Base-by-base conservation (phyloP, 2,329 filamentous ascomycete genomes). In the Botrytis paeoniae region DNA sequence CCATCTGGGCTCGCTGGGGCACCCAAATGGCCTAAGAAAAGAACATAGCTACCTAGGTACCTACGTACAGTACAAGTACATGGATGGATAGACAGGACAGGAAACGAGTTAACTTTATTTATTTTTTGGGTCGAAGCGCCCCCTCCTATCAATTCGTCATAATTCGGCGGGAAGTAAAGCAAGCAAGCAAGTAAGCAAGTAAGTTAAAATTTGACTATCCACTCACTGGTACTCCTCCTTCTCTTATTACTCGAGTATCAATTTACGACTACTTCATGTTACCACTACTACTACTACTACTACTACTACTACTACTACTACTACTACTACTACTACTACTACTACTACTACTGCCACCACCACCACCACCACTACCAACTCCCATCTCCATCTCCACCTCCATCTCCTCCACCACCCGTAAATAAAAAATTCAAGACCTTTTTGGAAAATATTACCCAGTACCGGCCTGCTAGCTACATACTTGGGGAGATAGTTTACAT, bases 101-200 rank as follows among this genome's bases (percentile, higher is more conserved):
- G 57, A 60, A 60, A 60, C 18, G 32, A 60, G 32, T 37, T 51
- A 14, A 51, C 12, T 51, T n/a, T 51, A 51, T 51, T 51, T 60
- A 37, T 37, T 59, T 35, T 37, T 39, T 61, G 32, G 59, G 59
- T 61, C 59, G 59, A 61, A 61, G 59, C 59, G 59, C 35, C 59
- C 32, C 59, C 32, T 61, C 59, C 59, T 61, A 61, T 61, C 59
- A 61, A 37, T 61, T 61, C 59, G 59, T 61, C 59, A 61, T 61
- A 61, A 61, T 25, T 22, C 12, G 35, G 22, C 20, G 10, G 32
- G 14, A 54, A 54, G 25, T 12, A 25, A 29, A 54, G 48, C 10
- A 29, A 54, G 48, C 48, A 54, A n/a, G 48, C 14, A 54, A 54
- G 48, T 18, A 54, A 54, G 51, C n/a, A 54, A 16, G 51, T n/a